These are phyloP conservation scores for Wickerhamomyces strasburgensis DNA, from an alignment of 805 yeast species.

Conservation along the genomic window DNA sequence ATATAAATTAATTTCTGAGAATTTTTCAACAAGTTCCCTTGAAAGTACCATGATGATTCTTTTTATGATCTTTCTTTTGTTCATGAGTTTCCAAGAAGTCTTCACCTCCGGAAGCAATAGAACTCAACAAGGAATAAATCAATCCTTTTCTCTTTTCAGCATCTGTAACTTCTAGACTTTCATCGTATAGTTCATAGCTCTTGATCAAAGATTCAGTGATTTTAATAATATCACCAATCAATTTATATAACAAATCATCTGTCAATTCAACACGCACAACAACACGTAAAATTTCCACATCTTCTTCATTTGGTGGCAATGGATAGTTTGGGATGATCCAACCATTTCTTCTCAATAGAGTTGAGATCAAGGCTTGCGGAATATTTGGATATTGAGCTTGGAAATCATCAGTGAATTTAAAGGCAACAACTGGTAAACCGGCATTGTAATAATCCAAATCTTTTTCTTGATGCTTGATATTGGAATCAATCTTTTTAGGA, in stretches of 20 bases:
- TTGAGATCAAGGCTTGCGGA: conserved; percentile 74
- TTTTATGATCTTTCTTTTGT: conserved; percentile 18
- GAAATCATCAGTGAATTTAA: conserved; percentile 62
- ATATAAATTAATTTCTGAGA: too few relatives aligned
- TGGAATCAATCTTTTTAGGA: conserved; percentile 18
- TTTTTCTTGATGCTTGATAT: conserved; percentile 27
- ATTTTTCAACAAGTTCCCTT: conserved; percentile 24
- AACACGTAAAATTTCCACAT: conserved; percentile 72
- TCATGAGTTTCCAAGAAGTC: conserved; percentile 26
- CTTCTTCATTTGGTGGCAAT: conserved; percentile 56
- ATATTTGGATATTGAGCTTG: conserved; percentile 62
- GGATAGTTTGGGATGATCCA: conserved; percentile 90
- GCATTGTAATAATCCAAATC: conserved; percentile 50
- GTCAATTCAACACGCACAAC: conserved; percentile 73
- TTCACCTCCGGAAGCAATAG: conserved; percentile 54
- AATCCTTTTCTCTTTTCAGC: conserved; percentile 26
- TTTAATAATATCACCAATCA: conserved; percentile 56
- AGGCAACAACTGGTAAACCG: conserved; percentile 89
- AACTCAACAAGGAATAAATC: conserved; percentile 43
- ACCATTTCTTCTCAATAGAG: conserved; percentile 70
- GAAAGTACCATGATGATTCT: conserved; percentile 24
- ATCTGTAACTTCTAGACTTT: conserved; percentile 10
- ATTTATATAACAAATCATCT: conserved; percentile 52
- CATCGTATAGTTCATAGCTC: conserved; percentile 33
- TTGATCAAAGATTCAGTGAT: conserved; percentile 47